A percentile compares a stretch with the other conserved stretches of the same genome.
These are phyloP conservation scores for Calonectria pteridis DNA, from an alignment of 2,329 filamentous ascomycete species.

Conservation along the genomic window DNA sequence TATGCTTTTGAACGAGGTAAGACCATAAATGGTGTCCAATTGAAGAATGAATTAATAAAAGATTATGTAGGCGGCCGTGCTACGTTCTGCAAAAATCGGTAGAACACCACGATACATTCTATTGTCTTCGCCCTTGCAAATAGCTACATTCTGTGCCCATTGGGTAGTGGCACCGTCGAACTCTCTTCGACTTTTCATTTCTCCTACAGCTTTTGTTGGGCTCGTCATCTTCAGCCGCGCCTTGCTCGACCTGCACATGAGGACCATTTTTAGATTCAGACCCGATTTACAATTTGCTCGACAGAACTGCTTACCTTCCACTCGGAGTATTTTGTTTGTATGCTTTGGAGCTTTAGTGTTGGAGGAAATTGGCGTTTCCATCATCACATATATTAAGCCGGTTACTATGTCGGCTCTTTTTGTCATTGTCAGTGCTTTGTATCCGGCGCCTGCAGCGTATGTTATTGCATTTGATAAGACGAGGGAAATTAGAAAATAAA, in stretches of 20 bases:
- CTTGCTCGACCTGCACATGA: not conserved
- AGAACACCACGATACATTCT: not conserved
- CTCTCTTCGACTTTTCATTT: not conserved
- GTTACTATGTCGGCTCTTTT: not conserved
- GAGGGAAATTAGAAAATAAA: not conserved
- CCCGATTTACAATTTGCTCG: not conserved
- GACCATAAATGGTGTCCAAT: not conserved
- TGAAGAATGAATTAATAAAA: not conserved
- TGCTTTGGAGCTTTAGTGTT: not conserved
- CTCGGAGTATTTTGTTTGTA: not conserved
- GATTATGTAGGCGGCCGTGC: not conserved
- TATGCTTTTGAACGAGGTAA: not conserved
- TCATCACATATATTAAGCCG: not conserved
- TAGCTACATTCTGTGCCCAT: not conserved
- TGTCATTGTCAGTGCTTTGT: not conserved
- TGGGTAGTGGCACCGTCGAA: not conserved
- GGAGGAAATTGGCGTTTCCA: not conserved
- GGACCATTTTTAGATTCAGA: not conserved
- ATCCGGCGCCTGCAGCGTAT: not conserved
- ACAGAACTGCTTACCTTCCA: not conserved
- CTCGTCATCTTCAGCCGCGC: not conserved
- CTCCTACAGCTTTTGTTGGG: not conserved
- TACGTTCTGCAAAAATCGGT: not conserved
- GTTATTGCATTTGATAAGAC: not conserved
- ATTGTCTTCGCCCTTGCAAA: not conserved